phyloP scores from a whole-genome alignment of 179 eudicot genomes.

The Sideroxylon spinosum region DNA sequence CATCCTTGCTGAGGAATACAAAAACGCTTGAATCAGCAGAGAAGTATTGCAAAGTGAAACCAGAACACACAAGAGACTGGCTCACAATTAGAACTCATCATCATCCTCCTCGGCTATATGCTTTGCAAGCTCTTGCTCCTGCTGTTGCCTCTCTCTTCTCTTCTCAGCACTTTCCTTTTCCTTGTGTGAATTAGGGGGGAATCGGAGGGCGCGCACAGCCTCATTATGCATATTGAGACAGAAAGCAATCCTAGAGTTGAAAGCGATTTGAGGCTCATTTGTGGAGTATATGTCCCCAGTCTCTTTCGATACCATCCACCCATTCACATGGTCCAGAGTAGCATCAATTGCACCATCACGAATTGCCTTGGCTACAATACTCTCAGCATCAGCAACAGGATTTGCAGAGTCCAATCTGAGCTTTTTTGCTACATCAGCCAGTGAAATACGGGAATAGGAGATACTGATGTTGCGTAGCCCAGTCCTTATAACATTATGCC shows the following conservation, averaged over 20 bases:
- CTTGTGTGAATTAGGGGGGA: constrained; percentile 88
- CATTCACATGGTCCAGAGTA: constrained; percentile 76
- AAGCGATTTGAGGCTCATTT: constrained; percentile 87
- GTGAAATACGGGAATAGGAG: constrained; percentile 86
- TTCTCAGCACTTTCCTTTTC: constrained; percentile 96
- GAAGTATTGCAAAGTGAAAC: neutral
- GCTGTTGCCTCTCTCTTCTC: constrained; percentile 96
- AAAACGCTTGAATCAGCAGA: neutral
- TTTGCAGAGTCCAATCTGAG: constrained; percentile 75
- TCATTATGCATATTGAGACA: constrained; percentile 97
- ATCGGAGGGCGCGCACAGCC: constrained; percentile 84
- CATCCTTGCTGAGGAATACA: neutral
- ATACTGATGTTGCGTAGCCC: constrained; percentile 92
- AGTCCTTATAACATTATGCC: constrained; percentile 94
- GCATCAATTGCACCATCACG: constrained; percentile 97
- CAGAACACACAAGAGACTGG: neutral
- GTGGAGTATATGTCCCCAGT: constrained; percentile 94
- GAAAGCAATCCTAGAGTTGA: constrained; percentile 90
- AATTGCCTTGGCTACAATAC: constrained; percentile 90
- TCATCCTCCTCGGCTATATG: constrained; percentile 97
- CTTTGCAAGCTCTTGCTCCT: constrained; percentile 95
- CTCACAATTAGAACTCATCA: constrained; percentile 58
- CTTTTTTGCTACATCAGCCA: constrained; percentile 78
- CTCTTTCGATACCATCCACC: constrained; percentile 91
- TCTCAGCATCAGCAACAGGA: constrained; percentile 95